phyloP scores from a whole-genome alignment of 805 yeast species.

The Lipomyces yamanashiensis region DNA sequence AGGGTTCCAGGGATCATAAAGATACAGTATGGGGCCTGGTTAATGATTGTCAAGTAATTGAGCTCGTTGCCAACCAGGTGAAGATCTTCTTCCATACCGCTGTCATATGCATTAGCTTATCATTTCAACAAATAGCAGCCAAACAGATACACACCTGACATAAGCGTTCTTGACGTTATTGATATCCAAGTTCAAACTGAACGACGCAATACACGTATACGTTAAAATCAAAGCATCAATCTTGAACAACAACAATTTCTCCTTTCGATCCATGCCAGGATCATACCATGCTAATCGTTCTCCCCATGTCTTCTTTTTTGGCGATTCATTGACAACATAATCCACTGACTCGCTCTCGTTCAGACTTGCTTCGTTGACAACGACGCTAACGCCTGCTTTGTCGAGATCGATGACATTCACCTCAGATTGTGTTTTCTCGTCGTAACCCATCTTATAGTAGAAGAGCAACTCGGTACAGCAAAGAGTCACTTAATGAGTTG shows the following conservation, averaged over 20 bases:
- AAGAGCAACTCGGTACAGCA: not conserved
- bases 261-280: slow-evolving; percentile 37
- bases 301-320: slow-evolving; percentile 8
- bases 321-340: not conserved
- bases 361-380: not conserved
- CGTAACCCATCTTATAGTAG: not conserved
- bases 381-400: not conserved
- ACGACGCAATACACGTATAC: slow-evolving; percentile 39
- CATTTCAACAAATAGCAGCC: slow-evolving; percentile 44
- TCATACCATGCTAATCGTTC: slow-evolving; percentile 43
- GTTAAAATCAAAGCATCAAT: slow-evolving; percentile 45
- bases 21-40: slow-evolving; percentile 46
- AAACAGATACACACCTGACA: slow-evolving; percentile 13
- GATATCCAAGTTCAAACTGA: slow-evolving; percentile 20
- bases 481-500: no score
- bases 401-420: not conserved
- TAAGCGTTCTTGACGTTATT: slow-evolving; percentile 28
- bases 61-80: slow-evolving; percentile 52
- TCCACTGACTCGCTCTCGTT: not conserved
- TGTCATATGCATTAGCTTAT: slow-evolving; percentile 46
- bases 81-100: slow-evolving; percentile 60
- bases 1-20: slow-evolving; percentile 52
- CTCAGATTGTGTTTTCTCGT: not conserved
- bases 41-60: slow-evolving; percentile 32
- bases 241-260: slow-evolving; percentile 45